These are phyloP conservation scores for Triticum timopheevii DNA, from an alignment of 176 grass and related monocot genomes.

Conservation along the genomic window DNA sequence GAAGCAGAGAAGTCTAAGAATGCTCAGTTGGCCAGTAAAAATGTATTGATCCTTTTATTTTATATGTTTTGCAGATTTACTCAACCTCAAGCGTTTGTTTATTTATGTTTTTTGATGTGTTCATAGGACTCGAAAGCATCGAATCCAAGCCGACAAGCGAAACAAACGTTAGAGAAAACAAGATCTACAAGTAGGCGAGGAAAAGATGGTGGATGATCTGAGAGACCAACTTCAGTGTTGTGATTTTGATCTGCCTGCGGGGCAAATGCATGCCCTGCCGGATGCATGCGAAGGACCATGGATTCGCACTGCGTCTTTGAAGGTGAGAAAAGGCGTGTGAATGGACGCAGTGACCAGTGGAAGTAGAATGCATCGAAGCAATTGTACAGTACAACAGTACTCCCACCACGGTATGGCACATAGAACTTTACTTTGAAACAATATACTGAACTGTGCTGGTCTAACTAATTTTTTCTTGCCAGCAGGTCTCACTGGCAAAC, in stretches of 20 bases:
- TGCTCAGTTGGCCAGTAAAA: constrained; percentile 45
- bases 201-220: constrained; percentile 65
- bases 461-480: constrained; percentile 18
- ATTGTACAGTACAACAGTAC: constrained; percentile 29
- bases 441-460: background rate
- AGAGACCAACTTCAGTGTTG: background rate
- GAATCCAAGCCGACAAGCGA: constrained; percentile 65
- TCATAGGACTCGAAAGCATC: constrained; percentile 51
- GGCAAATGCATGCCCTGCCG: constrained; percentile 3
- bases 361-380: background rate
- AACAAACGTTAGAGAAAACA: constrained; percentile 59
- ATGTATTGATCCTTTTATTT: constrained; percentile 36
- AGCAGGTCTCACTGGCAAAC: constrained; percentile 27
- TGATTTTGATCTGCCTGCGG: constrained; percentile 24
- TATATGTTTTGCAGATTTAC: background rate
- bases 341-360: constrained; percentile 13
- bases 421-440: background rate
- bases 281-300: background rate
- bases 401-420: constrained; percentile 22
- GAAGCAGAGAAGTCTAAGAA: constrained; percentile 71
- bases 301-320: background rate
- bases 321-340: constrained; percentile 21
- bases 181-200: constrained; percentile 53
- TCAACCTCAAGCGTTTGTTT: background rate
- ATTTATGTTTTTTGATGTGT: constrained; percentile 20